phyloP scores from a whole-genome alignment of 129 eudicot species.

The Apium graveolens region DNA sequence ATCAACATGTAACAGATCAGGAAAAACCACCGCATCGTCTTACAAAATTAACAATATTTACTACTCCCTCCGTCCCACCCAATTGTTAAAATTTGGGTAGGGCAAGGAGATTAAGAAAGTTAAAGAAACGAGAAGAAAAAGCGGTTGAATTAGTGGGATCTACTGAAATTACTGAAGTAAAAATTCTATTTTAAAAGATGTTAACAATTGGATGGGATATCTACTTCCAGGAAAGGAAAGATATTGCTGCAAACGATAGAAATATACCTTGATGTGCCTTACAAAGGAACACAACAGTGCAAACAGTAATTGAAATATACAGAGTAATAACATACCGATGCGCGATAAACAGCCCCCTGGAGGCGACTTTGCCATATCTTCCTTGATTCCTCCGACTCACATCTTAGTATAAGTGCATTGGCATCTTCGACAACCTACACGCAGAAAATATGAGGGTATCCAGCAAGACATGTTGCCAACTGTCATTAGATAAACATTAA shows the following conservation, averaged over 20 bases:
- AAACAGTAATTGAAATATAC: not conserved
- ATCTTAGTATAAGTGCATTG: constrained; percentile 62
- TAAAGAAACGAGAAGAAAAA: too few relatives aligned
- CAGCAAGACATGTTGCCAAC: not conserved
- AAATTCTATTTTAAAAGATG: too few relatives aligned
- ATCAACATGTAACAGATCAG: too few relatives aligned
- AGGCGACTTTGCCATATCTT: constrained; percentile 73
- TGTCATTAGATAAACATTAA: not conserved
- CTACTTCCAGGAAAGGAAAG: not conserved
- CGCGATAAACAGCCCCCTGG: constrained; percentile 88
- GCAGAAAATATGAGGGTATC: constrained; percentile 7
- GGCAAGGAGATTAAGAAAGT: too few relatives aligned
- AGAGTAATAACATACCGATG: constrained; percentile 56
- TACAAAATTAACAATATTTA: too few relatives aligned
- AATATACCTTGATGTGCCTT: not conserved
- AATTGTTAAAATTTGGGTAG: too few relatives aligned
- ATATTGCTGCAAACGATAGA: not conserved
- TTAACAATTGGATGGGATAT: too few relatives aligned
- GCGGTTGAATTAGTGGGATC: too few relatives aligned
- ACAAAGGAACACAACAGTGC: not conserved
- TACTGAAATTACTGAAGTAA: too few relatives aligned
- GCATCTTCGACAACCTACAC: constrained; percentile 76
- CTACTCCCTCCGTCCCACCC: too few relatives aligned
- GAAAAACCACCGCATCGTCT: too few relatives aligned
- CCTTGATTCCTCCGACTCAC: constrained; percentile 60